A percentile compares a stretch with the other conserved stretches of the same genome.
These are phyloP conservation scores for Phytophthora sansomeana DNA, from an alignment of 352 stramenopile genomes.

Conservation along the genomic window DNA sequence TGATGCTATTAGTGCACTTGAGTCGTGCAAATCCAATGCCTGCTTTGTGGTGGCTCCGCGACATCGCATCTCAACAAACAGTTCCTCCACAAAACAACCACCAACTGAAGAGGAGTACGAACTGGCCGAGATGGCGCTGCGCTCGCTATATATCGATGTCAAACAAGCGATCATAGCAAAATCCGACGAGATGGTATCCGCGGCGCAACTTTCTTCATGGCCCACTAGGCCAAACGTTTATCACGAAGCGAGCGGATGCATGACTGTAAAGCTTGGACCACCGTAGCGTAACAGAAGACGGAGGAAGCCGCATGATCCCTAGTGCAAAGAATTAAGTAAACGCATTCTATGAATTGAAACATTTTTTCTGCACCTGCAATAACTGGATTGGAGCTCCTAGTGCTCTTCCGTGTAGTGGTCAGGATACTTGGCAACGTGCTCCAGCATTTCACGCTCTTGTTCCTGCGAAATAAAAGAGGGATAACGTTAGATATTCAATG, in stretches of 20 bases:
- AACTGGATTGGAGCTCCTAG: slow-evolving; percentile 14
- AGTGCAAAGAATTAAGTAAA: neutral
- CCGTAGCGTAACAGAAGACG: slow-evolving; percentile 2
- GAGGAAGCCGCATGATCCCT: neutral
- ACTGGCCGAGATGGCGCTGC: slow-evolving; percentile 48
- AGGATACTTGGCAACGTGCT: slow-evolving; percentile 94
- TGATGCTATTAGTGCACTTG: slow-evolving; percentile 34
- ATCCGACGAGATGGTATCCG: slow-evolving; percentile 1
- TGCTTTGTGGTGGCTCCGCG: slow-evolving; percentile 45
- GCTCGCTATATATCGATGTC: slow-evolving; percentile 58
- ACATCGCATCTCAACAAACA: neutral
- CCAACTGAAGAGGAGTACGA: slow-evolving; percentile 28
- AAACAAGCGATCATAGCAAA: slow-evolving; percentile 34
- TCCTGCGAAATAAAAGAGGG: slow-evolving; percentile 45
- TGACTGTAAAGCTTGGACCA: slow-evolving; percentile 34
- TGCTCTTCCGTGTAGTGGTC: slow-evolving; percentile 85
- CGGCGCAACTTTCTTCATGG: slow-evolving; percentile 17
- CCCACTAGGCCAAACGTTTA: slow-evolving; percentile 26
- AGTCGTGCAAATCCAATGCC: slow-evolving; percentile 25
- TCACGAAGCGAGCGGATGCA: slow-evolving; percentile 35
- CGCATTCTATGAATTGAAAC: slow-evolving; percentile 5
- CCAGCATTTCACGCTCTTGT: slow-evolving; percentile 93
- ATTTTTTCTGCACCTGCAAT: slow-evolving; percentile 7
- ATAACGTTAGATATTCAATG: neutral
- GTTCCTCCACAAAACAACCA: neutral